phyloP scores from a whole-genome alignment of 805 yeast species.

The Monosporozyma siamensis region DNA sequence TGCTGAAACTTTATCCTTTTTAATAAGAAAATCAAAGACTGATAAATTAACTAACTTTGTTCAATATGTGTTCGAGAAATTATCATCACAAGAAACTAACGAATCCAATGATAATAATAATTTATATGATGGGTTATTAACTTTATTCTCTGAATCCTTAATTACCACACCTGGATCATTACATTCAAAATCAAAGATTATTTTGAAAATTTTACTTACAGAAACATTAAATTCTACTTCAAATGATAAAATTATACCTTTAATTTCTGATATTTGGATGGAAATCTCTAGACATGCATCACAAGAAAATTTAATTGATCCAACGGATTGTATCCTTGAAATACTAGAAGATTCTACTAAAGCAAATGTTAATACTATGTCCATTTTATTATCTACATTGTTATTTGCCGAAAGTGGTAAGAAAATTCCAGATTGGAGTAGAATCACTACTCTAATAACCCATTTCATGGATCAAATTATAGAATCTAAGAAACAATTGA shows the following conservation, averaged over 20 bases:
- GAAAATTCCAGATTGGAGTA: conserved; percentile 47
- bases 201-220: conserved; percentile 40
- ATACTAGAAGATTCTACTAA: conserved; percentile 13
- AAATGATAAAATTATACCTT: conserved; percentile 25
- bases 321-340: conserved; percentile 34
- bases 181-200: conserved; percentile 58
- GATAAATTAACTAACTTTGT: conserved; percentile 41
- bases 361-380: conserved; percentile 23
- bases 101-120: conserved; percentile 30
- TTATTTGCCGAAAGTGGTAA: conserved; percentile 64
- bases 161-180: conserved; percentile 61
- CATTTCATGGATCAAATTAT: conserved; percentile 6
- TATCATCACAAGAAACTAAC: conserved; percentile 9
- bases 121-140: conserved; percentile 50
- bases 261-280: conserved; percentile 52
- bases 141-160: conserved; percentile 63
- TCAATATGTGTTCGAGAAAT: conserved; percentile 32
- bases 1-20: conserved; percentile 82
- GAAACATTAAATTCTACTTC: conserved; percentile 13
- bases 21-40: conserved; percentile 57
- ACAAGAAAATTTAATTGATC: conserved; percentile 35
- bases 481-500: not conserved
- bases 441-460: conserved; percentile 8
- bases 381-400: conserved; percentile 39
- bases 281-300: conserved; percentile 46